Base-by-base conservation (phyloP, 768 basidiomycete genomes). In the Tulasnella sp. region DNA sequence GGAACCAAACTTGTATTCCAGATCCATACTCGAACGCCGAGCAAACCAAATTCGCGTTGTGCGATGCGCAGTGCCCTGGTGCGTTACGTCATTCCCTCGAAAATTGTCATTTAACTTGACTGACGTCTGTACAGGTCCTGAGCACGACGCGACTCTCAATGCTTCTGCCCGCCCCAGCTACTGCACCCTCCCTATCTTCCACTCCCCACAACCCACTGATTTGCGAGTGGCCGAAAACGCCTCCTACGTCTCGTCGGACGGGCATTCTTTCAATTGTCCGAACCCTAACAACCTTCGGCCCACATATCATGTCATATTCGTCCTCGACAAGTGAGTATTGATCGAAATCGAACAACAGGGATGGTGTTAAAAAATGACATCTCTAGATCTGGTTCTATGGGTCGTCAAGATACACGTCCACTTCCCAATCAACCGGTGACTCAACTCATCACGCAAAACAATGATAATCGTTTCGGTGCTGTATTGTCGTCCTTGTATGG, bases 11-110 rank as follows among this genome's bases (percentile, higher is more conserved):
- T n/a, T n/a, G n/a, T n/a, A n/a, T 14, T 11, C 2, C 57, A 77
- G 79, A 82, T 63, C 80, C 80, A 0, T 82, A 82, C 58, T 74
- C 78, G 21, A 72, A 71, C 19, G 77, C 79, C 40, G 78, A 82
- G 51, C 76, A 76, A 61, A 49, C 69, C 0, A 72, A 74, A 43
- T 82, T 80, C 62, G 67, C 69, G 0, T 76, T 77, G 65, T 82
- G 81, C 31, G 55, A 57, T 27, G 55, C 37, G 12, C 55, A 45
- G 19, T 57, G 55, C 32, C 42, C 55, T 46, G 55, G 80, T 78
- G 61, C n/a, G n/a, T n/a, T n/a, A n/a, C n/a, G n/a, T n/a, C n/a
- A n/a, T n/a, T n/a, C 31, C 7, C 8, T 23, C 35, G 43, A 56
- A 12, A 15, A 12, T 17, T 19, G 35, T 49, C 19, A n/a, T n/a